Conservation (phyloP, 768 basidiomycete genomes). For the Rhodosporidiobolus sp. region DNA sequence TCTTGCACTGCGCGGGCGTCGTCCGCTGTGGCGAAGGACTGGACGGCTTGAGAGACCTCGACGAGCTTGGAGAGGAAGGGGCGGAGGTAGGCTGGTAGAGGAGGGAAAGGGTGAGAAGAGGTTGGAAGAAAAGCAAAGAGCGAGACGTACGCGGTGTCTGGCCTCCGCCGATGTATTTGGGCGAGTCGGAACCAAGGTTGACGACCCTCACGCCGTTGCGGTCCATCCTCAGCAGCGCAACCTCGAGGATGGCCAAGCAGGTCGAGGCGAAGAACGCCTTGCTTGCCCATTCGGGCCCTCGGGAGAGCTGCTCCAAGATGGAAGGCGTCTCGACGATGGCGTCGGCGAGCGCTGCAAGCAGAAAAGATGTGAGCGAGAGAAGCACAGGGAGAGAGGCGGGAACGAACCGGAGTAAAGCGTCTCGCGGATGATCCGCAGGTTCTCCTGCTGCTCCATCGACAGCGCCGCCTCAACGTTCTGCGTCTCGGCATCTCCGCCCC, state of each 20-base stretch:
- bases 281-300: constrained; percentile 55
- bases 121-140: rapidly evolving
- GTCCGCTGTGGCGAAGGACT: constrained; percentile 59
- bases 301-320: constrained; percentile 59
- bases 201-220: constrained; percentile 56
- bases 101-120: neutral
- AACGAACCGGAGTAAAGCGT: constrained; percentile 64
- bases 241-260: constrained; percentile 67
- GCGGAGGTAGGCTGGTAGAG: constrained; percentile 51
- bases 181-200: constrained; percentile 58
- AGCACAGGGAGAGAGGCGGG: neutral
- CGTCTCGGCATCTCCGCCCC: neutral
- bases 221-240: constrained; percentile 55
- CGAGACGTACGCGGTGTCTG: constrained; percentile 58
- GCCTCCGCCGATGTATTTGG: constrained; percentile 57
- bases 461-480: neutral
- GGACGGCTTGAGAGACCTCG: constrained; percentile 57
- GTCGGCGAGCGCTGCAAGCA: constrained; percentile 59
- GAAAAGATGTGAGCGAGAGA: neutral
- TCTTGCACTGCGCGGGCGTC: constrained; percentile 55
- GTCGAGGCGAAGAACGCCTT: constrained; percentile 78
- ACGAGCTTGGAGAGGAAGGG: constrained; percentile 70
- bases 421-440: constrained; percentile 74
- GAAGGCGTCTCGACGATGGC: constrained; percentile 59
- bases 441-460: neutral